A percentile compares a stretch with the other conserved stretches of the same genome.
phyloP scores from a whole-genome alignment of 2,329 filamentous ascomycete genomes.

The Teratosphaeriaceae sp. region DNA sequence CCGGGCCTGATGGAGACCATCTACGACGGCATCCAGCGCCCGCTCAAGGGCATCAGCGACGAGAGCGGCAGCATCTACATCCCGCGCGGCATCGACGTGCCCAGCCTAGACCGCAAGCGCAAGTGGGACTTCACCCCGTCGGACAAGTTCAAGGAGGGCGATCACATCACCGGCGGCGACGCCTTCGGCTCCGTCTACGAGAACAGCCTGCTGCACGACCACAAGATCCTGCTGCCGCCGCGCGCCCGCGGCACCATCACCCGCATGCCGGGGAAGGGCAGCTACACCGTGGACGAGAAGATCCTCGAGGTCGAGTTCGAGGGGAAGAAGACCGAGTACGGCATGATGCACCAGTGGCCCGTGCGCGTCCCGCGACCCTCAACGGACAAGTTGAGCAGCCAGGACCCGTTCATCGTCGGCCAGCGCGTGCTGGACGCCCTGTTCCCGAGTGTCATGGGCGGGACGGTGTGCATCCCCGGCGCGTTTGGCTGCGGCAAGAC shows the following conservation, averaged over 20 bases:
- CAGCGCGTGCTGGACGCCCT: conserved; percentile 94
- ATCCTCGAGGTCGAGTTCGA: conserved; percentile 96
- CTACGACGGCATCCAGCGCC: conserved; percentile 98
- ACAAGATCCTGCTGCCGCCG: conserved; percentile 89
- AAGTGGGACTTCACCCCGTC: conserved; percentile 93
- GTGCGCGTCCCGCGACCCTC: conserved; percentile 91
- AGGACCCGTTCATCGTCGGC: conserved; percentile 89
- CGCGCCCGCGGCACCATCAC: conserved; percentile 88
- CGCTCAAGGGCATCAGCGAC: conserved; percentile 75
- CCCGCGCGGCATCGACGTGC: conserved; percentile 82
- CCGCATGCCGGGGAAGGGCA: conserved; percentile 79
- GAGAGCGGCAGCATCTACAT: conserved; percentile 90
- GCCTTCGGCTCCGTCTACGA: conserved; percentile 93
- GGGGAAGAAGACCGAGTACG: conserved; percentile 86
- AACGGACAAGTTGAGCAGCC: conserved; percentile 83
- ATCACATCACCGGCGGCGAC: conserved; percentile 94
- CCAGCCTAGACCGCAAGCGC: conserved; percentile 81
- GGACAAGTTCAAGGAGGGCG: conserved; percentile 75
- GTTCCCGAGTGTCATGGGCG: conserved; percentile 93
- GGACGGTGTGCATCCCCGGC: conserved; percentile 95
- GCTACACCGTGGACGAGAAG: conserved; percentile 90
- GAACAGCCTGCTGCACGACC: conserved; percentile 88
- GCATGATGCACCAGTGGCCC: conserved; percentile 99
- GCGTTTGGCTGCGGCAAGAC: conserved; percentile 99
- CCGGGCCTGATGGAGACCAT: conserved; percentile 98